phyloP scores from a whole-genome alignment of 768 basidiomycete genomes.

The Lactarius hatsudake region DNA sequence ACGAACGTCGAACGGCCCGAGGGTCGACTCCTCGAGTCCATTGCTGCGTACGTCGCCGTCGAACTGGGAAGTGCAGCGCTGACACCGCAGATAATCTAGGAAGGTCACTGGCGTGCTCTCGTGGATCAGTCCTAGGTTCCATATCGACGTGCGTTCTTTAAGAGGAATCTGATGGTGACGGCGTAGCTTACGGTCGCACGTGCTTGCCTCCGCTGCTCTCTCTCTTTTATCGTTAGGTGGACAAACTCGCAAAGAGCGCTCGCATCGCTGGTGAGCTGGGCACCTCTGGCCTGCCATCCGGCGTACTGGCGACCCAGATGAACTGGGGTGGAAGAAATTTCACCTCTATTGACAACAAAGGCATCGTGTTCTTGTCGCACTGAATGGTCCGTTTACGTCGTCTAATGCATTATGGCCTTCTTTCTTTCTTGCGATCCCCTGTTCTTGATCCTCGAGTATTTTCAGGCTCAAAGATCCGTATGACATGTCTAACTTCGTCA shows the following conservation, averaged over 20 bases:
- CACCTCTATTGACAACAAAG: slow-evolving; percentile 52
- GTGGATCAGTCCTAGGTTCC: neutral
- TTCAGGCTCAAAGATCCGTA: neutral
- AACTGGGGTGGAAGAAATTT: slow-evolving; percentile 39
- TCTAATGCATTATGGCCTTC: neutral
- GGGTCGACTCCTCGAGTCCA: neutral
- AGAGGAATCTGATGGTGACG: neutral
- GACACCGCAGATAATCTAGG: neutral
- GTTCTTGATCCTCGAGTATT: neutral
- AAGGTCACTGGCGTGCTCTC: neutral
- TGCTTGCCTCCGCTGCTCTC: neutral
- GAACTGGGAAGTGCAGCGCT: neutral
- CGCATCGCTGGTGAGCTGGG: slow-evolving; percentile 54
- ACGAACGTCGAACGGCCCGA: slow-evolving; percentile 11
- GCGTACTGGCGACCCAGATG: slow-evolving; percentile 41
- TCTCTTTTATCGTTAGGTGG: slow-evolving; percentile 39
- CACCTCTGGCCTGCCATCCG: slow-evolving; percentile 45
- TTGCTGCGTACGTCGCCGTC: neutral
- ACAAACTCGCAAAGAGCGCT: slow-evolving; percentile 53
- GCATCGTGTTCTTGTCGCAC: slow-evolving; percentile 8
- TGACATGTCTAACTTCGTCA: neutral
- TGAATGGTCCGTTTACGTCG: neutral
- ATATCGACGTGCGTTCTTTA: slow-evolving; percentile 16
- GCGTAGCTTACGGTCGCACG: neutral
- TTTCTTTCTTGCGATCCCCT: neutral